Conservation (phyloP, 495 filamentous ascomycete genomes). For the Xylaria longipes region DNA sequence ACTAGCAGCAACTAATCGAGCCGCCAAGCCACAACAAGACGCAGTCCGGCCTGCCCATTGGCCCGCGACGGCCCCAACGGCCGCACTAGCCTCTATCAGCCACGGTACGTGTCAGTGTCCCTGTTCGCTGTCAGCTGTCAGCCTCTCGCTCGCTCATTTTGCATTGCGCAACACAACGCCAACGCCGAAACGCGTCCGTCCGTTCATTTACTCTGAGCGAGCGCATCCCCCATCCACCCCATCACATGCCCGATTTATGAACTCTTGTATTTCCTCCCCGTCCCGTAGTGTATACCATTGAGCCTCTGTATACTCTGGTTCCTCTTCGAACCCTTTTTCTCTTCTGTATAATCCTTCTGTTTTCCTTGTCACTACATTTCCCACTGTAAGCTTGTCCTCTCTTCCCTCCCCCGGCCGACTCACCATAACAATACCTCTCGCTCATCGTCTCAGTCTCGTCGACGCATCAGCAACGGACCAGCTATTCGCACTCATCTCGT, state of each 20-base stretch:
- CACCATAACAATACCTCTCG: constrained; percentile 2
- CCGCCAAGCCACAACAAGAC: constrained; percentile 4
- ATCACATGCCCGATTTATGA: constrained; percentile 1
- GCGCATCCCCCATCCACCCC: constrained; percentile 8
- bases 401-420: not conserved
- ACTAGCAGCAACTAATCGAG: not conserved
- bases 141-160: constrained; percentile 18
- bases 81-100: constrained; percentile 3
- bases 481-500: not conserved
- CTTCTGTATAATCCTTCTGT: constrained; percentile 2
- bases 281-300: constrained; percentile 13
- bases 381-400: not conserved
- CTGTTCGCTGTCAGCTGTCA: constrained; percentile 9
- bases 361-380: not conserved
- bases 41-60: not conserved
- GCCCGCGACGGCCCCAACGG: not conserved
- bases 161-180: constrained; percentile 16
- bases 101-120: constrained; percentile 17
- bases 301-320: not conserved
- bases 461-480: not conserved
- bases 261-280: constrained; percentile 12
- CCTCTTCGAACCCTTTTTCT: not conserved
- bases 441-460: constrained; percentile 16
- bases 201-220: constrained; percentile 17
- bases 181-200: constrained; percentile 25